These are phyloP conservation scores for Laguncularia racemosa DNA, from an alignment of 345 rosid species.

Conservation along the genomic window DNA sequence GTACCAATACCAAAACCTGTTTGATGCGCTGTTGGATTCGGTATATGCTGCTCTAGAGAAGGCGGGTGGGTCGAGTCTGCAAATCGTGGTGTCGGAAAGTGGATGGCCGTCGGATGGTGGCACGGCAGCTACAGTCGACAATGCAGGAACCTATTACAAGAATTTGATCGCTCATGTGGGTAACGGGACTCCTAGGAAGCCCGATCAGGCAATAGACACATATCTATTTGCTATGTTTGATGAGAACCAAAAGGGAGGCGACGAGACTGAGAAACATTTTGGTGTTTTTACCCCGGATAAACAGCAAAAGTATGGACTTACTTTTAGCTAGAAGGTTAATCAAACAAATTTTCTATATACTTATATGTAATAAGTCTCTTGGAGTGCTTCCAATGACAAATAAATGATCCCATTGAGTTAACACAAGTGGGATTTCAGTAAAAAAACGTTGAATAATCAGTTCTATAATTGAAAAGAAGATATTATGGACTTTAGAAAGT, in stretches of 20 bases:
- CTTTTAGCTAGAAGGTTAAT: background rate
- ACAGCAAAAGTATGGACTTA: constrained; percentile 12
- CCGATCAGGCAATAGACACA: constrained; percentile 19
- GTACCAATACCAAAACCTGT: constrained; percentile 16
- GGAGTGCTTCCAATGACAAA: too few relatives aligned
- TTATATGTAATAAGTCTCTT: background rate
- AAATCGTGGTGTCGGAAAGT: constrained; percentile 20
- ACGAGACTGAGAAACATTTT: constrained; percentile 19
- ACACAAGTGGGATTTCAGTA: too few relatives aligned
- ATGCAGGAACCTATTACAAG: constrained; percentile 17
- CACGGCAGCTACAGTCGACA: constrained; percentile 9
- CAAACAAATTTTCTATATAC: background rate
- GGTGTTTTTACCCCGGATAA: constrained; percentile 29
- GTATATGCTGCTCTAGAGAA: constrained; percentile 22
- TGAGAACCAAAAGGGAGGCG: constrained; percentile 21
- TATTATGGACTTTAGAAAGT: too few relatives aligned
- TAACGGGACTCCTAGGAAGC: constrained; percentile 30
- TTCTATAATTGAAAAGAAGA: too few relatives aligned
- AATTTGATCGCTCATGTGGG: constrained; percentile 21
- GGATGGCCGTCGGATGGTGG: constrained; percentile 31
- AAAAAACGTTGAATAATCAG: too few relatives aligned
- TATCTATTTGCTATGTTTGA: constrained; percentile 36
- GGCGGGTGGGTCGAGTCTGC: constrained; percentile 7
- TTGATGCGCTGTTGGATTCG: constrained; percentile 23
- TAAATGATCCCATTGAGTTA: too few relatives aligned